These are phyloP conservation scores for Pythium phragmitis DNA, from an alignment of 352 stramenopile genomes.

Conservation along the genomic window DNA sequence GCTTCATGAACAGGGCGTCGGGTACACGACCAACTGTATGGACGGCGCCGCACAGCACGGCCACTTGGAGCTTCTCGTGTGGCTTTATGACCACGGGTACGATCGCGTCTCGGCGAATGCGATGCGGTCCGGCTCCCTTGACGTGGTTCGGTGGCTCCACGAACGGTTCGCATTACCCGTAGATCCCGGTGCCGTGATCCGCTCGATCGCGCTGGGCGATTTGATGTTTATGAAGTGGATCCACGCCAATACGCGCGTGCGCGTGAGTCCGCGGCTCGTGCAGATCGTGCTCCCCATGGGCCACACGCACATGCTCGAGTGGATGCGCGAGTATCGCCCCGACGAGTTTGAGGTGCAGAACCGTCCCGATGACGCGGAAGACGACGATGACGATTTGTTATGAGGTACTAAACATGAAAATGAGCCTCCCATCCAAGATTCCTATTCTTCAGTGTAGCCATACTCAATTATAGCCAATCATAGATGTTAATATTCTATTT, in stretches of 20 bases:
- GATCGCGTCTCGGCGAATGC: slow-evolving; percentile 21
- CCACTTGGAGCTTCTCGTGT: slow-evolving; percentile 28
- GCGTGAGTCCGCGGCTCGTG: slow-evolving; percentile 14
- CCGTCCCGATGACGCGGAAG: background rate
- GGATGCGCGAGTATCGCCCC: slow-evolving; percentile 18
- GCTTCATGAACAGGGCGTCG: slow-evolving; percentile 26
- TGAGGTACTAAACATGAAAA: background rate
- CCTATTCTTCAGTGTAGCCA: slow-evolving; percentile 7
- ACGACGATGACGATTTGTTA: slow-evolving; percentile 4
- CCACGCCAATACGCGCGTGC: slow-evolving; percentile 18
- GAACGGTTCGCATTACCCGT: slow-evolving; percentile 19
- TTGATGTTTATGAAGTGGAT: slow-evolving; percentile 35
- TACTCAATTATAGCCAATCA: slow-evolving; percentile 12
- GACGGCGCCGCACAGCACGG: slow-evolving; percentile 25
- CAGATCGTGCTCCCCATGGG: slow-evolving; percentile 18
- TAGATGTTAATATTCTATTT: background rate
- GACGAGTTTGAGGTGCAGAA: background rate
- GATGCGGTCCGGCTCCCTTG: slow-evolving; percentile 23
- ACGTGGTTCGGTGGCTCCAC: slow-evolving; percentile 33
- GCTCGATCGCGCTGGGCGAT: slow-evolving; percentile 20
- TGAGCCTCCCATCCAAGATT: too few relatives aligned
- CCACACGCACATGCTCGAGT: slow-evolving; percentile 21
- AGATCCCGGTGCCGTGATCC: slow-evolving; percentile 22
- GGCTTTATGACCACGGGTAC: slow-evolving; percentile 22
- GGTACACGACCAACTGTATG: slow-evolving; percentile 28